Percentiles rank a stretch among this genome's conserved stretches.
Evolutionary conservation across 139 green algal species (phyloP).

Genomic region (Gonium pectorale): DNA sequence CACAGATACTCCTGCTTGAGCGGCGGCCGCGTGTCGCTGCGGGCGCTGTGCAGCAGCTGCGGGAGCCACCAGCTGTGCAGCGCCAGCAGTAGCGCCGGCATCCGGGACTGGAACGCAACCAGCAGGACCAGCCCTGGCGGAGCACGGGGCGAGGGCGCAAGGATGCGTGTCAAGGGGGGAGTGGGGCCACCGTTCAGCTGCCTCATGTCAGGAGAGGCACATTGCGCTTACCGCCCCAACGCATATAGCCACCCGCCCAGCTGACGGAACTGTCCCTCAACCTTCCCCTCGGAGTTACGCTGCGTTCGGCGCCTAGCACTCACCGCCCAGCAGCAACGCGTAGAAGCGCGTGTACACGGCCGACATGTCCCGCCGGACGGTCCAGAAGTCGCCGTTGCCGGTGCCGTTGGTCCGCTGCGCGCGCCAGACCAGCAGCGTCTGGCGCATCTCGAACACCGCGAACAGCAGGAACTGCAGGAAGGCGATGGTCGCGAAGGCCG

Average conservation of each 20-base stretch:
- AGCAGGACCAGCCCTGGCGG: conserved; percentile 64
- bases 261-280: too few species aligned
- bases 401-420: conserved; percentile 50
- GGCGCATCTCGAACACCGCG: conserved; percentile 91
- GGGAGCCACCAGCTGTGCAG: conserved; percentile 88
- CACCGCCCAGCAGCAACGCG: conserved; percentile 66
- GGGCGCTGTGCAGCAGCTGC: conserved; percentile 82
- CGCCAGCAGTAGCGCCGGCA: conserved; percentile 63
- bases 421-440: conserved; percentile 86
- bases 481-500: conserved; percentile 78
- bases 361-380: conserved; percentile 77
- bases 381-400: conserved; percentile 64
- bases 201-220: too few species aligned
- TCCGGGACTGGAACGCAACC: conserved; percentile 65
- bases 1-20: conserved; percentile 82
- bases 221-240: too few species aligned
- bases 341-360: conserved; percentile 92
- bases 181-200: too few species aligned
- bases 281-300: too few species aligned
- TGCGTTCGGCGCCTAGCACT: too few species aligned
- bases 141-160: background rate
- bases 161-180: too few species aligned
- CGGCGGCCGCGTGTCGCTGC: conserved; percentile 71
- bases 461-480: conserved; percentile 92
- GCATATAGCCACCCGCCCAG: too few species aligned